Percentiles rank a stretch among this genome's conserved stretches.
phyloP scores from a whole-genome alignment of 2,329 filamentous ascomycete genomes.

The Rhynchosporium graminicola region DNA sequence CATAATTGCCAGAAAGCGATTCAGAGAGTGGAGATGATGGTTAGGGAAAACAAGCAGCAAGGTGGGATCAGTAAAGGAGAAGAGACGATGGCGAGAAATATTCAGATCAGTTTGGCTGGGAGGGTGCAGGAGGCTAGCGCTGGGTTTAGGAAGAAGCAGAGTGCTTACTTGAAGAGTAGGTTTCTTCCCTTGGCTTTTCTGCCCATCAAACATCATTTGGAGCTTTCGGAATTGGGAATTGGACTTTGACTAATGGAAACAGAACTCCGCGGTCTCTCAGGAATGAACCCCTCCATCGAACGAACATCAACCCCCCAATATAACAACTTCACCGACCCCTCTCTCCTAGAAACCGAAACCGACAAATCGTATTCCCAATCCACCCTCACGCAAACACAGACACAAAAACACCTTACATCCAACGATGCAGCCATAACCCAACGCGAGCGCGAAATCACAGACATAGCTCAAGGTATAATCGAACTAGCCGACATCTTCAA shows the following conservation, averaged over 20 bases:
- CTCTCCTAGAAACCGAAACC: slow-evolving; percentile 87
- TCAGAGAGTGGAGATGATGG: slow-evolving; percentile 83
- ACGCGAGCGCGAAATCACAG: slow-evolving; percentile 93
- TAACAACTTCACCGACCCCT: slow-evolving; percentile 74
- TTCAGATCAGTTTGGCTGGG: slow-evolving; percentile 86
- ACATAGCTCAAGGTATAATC: slow-evolving; percentile 97
- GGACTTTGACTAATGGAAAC: slow-evolving; percentile 27
- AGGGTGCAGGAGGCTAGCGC: slow-evolving; percentile 91
- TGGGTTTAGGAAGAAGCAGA: slow-evolving; percentile 94
- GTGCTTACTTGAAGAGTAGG: slow-evolving; percentile 89
- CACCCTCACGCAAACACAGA: slow-evolving; percentile 72
- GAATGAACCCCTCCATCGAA: slow-evolving; percentile 56
- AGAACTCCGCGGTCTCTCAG: slow-evolving; percentile 76
- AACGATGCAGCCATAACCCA: slow-evolving; percentile 87
- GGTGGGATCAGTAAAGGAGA: slow-evolving; percentile 78
- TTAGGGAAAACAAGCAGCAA: slow-evolving; percentile 73
- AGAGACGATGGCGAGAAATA: slow-evolving; percentile 93
- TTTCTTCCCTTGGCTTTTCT: neutral
- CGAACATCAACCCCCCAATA: slow-evolving; percentile 53
- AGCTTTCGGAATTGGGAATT: neutral
- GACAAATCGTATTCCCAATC: slow-evolving; percentile 91
- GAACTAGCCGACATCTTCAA: slow-evolving; percentile 96
- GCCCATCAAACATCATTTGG: neutral
- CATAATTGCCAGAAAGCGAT: slow-evolving; percentile 89
- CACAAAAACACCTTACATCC: slow-evolving; percentile 63